Evolutionary conservation across 306 rosid genomes (phyloP).

Genomic region (Inga oerstediana): DNA sequence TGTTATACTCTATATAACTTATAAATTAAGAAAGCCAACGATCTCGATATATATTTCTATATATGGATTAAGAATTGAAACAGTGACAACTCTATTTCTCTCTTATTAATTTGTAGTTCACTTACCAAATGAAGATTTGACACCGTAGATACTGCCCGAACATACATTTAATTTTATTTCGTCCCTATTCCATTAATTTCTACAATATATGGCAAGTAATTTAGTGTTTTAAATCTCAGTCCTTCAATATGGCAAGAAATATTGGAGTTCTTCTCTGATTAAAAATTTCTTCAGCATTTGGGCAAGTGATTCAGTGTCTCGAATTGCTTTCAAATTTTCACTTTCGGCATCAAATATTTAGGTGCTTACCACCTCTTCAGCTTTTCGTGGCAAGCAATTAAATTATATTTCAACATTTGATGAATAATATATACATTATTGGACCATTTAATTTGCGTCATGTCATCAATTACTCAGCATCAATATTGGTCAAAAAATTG

Average conservation of each 20-base stretch:
- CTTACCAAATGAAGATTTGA: background rate
- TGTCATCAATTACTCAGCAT: background rate
- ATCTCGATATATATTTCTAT: background rate
- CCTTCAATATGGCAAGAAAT: background rate
- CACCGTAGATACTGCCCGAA: background rate
- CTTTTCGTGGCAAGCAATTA: background rate
- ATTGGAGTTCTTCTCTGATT: background rate
- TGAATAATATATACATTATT: background rate
- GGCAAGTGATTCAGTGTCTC: background rate
- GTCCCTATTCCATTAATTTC: background rate
- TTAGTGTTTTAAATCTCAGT: background rate
- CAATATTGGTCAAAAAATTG: background rate
- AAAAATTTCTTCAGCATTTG: background rate
- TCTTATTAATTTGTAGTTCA: background rate
- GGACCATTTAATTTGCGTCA: background rate
- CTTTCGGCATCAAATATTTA: background rate
- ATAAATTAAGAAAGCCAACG: background rate
- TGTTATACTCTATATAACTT: background rate
- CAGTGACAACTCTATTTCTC: background rate
- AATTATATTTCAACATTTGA: background rate
- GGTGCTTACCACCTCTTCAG: background rate
- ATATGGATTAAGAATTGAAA: background rate
- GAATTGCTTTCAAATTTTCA: background rate
- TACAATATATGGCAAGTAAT: background rate
- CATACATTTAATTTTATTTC: background rate